Base-by-base conservation (phyloP, 2,329 filamentous ascomycete species). In the Fusarium camptoceras region DNA sequence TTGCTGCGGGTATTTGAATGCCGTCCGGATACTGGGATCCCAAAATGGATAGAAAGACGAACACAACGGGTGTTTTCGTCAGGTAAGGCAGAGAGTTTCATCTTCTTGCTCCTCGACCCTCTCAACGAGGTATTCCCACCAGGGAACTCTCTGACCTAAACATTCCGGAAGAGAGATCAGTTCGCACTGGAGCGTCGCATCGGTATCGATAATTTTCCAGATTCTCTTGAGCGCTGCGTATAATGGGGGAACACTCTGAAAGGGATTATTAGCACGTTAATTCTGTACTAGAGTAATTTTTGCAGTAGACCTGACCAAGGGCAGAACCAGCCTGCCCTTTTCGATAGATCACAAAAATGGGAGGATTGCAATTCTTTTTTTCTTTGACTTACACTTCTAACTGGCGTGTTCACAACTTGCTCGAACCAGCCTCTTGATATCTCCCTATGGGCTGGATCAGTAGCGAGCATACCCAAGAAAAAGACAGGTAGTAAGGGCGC, bases 401-500 rank as follows among this genome's bases (percentile, higher is more conserved):
- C 80, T 24, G 80, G 78, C 1, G 78, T 80, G 46, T 56, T 55
- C 8, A 81, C 75, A 5, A 83, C 81, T 20, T 76, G 66, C 3
- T 78, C 73, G 37, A 83, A 82, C 81, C 81, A 83, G 3, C 48
- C 51, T 22, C 59, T 54, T 15, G 80, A 79, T 7, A 79, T 75
- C 4, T 57, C 27, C 42, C 59, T 73, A 49, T 82, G 79, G 6
- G 71, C 55, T 10, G 71, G 43, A 3, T 59, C 42, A 9, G 77
- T 79, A 11, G 79, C 77, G 8, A 82, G 64, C 30, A 83, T 58
- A 2, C 81, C 81, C 3, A 83, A 59, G n/a, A 83, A 74, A 46
- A 82, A 83, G 1, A 82, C 80, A 0, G 81, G 81, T 12, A 82
- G 76, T 2, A 83, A 72, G 8, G 81, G 81, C 9, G 81, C 80